Evolutionary conservation across 495 filamentous ascomycete genomes (phyloP), one percentile per base, ranked within the genome.

Genomic region (Penicillium roqueforti): DNA sequence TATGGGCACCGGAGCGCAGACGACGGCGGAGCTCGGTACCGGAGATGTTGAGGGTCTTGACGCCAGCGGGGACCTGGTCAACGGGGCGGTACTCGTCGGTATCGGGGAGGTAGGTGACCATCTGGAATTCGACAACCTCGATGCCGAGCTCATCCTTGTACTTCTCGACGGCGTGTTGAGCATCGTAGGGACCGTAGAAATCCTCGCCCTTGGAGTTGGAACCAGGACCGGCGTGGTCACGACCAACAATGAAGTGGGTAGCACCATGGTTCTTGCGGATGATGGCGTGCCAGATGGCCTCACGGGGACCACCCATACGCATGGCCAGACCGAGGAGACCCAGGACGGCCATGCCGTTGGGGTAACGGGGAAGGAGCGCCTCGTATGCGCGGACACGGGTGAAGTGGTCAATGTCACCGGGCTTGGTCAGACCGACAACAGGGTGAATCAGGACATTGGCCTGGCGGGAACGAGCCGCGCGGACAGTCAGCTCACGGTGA

Each of bases 231-330:
- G 93, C 93, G 70, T 98, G 93, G 70, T 98, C 93, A 74, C 93
- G 89, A 25, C 93, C 93, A 51, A 98, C 92, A 65, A 98, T 98
- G 83, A 98, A 98, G 81, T 98, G 93, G 13, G 95, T 97, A 34
- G 92, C 91, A 59, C 93, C 93, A 76, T 96, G 91, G 75, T 98
- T 98, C 83, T 97, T 98, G 63, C 93, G 91, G 81, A 98, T 98
- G 66, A 98, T 97, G 58, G 93, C 93, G 79, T 98, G 93, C 93
- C 93, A 98, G 76, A 98, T 91, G 58, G 93, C 93, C 80, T 98
- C 93, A 59, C 93, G 88, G 46, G 93, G 93, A 61, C 93, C 93
- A 62, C 91, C 93, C 93, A 98, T 98, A 67, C 93, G 88, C 93
- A 98, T 98, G 57, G 93, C 93, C 47, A 98, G 80, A 40, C 92